Evolutionary conservation across 768 basidiomycete species (phyloP).

Genomic region (Kwoniella pini): DNA sequence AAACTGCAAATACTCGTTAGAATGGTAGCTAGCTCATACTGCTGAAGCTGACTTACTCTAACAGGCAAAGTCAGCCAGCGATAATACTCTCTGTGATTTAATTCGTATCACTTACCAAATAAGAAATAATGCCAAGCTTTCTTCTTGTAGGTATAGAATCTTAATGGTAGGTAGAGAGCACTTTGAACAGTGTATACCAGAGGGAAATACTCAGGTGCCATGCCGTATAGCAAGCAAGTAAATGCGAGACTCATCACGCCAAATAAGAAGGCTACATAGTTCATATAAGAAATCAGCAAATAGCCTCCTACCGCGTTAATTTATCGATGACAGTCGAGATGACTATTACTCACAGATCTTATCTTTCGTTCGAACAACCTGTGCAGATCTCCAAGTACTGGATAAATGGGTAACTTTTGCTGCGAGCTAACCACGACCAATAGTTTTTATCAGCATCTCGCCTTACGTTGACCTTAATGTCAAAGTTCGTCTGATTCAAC

Average conservation of each 20-base stretch:
- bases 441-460: not conserved
- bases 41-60: constrained; percentile 10
- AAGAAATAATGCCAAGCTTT: constrained; percentile 93
- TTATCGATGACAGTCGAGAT: constrained; percentile 69
- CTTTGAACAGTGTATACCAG: constrained; percentile 78
- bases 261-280: constrained; percentile 75
- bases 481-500: no score
- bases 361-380: constrained; percentile 53
- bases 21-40: not conserved
- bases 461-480: no score
- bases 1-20: constrained; percentile 47
- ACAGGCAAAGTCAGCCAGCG: constrained; percentile 4
- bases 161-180: constrained; percentile 75
- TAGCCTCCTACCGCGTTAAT: no score
- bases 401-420: constrained; percentile 74
- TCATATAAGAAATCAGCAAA: no score
- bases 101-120: constrained; percentile 56
- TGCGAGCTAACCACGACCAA: constrained; percentile 63
- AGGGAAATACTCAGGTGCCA: constrained; percentile 87
- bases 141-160: constrained; percentile 84
- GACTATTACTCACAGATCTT: constrained; percentile 63
- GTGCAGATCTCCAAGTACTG: constrained; percentile 85
- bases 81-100: not conserved
- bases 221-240: constrained; percentile 83
- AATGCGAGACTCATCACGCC: constrained; percentile 86